These are phyloP conservation scores for Aspergillus ochraceoroseus DNA, from an alignment of 2,329 filamentous ascomycete species.

Conservation along the genomic window DNA sequence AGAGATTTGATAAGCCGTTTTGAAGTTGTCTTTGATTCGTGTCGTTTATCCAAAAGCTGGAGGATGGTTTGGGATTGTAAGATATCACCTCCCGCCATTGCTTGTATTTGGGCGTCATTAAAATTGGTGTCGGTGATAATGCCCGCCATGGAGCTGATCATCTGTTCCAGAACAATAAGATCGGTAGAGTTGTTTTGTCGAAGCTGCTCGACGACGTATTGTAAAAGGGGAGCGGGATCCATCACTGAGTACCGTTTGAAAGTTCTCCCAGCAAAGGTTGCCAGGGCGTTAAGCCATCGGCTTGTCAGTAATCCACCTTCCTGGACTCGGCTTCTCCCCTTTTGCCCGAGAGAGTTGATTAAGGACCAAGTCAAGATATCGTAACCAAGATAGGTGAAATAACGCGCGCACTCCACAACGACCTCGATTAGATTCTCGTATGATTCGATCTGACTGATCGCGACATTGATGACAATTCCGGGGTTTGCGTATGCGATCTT, in stretches of 20 bases:
- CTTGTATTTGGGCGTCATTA: constrained; percentile 79
- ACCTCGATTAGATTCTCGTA: constrained; percentile 94
- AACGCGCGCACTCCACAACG: constrained; percentile 88
- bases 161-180: constrained; percentile 82
- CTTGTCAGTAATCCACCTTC: constrained; percentile 71
- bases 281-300: constrained; percentile 84
- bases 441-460: constrained; percentile 83
- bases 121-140: constrained; percentile 83
- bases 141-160: constrained; percentile 89
- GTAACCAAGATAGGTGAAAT: constrained; percentile 88
- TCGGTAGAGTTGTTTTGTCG: constrained; percentile 79
- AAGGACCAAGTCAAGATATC: constrained; percentile 92
- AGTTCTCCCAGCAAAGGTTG: constrained; percentile 83
- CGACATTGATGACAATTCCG: constrained; percentile 83
- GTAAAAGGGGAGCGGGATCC: constrained; percentile 76
- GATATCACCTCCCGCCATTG: constrained; percentile 79
- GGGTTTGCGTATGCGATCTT: constrained; percentile 91
- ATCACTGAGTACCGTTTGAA: constrained; percentile 82
- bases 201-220: constrained; percentile 84
- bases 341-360: constrained; percentile 63
- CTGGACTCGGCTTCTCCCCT: constrained; percentile 56
- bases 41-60: constrained; percentile 74
- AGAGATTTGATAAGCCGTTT: constrained; percentile 75
- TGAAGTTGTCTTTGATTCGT: constrained; percentile 68
- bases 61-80: constrained; percentile 76